phyloP scores from a whole-genome alignment of 2,329 filamentous ascomycete species.

The Stachybotrys elegans region DNA sequence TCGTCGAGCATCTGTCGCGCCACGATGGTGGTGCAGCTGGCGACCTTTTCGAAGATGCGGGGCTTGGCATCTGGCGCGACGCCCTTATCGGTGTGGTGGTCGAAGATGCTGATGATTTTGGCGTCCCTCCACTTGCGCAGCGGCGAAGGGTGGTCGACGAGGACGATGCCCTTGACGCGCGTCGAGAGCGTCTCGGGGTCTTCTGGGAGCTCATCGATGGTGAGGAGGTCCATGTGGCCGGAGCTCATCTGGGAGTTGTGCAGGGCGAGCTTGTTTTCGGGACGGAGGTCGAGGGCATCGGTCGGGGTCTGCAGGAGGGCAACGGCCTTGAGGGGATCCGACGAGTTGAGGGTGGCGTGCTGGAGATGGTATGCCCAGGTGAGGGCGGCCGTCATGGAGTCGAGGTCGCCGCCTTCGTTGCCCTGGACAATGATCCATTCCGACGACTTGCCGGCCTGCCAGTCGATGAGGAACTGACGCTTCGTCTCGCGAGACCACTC shows the following conservation, averaged over 20 bases:
- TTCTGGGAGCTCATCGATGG: conserved; percentile 40
- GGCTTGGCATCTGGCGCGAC: conserved; percentile 34
- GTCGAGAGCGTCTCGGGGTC: conserved; percentile 35
- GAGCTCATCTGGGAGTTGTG: conserved; percentile 38
- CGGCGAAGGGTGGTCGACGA: conserved; percentile 38
- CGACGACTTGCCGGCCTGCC: conserved; percentile 33
- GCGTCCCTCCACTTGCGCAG: conserved; percentile 37
- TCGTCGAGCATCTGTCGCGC: conserved; percentile 41
- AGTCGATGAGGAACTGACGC: conserved; percentile 39
- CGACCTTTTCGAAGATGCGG: conserved; percentile 36
- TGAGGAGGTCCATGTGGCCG: conserved; percentile 39
- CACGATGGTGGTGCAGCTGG: conserved; percentile 39
- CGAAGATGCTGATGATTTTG: conserved; percentile 38
- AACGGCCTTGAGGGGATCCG: conserved; percentile 37
- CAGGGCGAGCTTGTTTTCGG: conserved; percentile 40
- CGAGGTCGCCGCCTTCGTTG: conserved; percentile 19
- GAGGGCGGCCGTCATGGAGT: conserved; percentile 27
- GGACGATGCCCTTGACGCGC: conserved; percentile 37
- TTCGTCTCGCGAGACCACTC: conserved; percentile 42
- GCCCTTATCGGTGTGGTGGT: conserved; percentile 39
- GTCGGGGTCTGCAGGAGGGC: conserved; percentile 39
- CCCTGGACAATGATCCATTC: conserved; percentile 41
- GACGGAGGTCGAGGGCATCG: conserved; percentile 39
- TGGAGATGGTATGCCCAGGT: conserved; percentile 42
- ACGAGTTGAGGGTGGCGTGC: conserved; percentile 35